phyloP scores from a whole-genome alignment of 2,329 filamentous ascomycete genomes.

The Pezicula carpinea region DNA sequence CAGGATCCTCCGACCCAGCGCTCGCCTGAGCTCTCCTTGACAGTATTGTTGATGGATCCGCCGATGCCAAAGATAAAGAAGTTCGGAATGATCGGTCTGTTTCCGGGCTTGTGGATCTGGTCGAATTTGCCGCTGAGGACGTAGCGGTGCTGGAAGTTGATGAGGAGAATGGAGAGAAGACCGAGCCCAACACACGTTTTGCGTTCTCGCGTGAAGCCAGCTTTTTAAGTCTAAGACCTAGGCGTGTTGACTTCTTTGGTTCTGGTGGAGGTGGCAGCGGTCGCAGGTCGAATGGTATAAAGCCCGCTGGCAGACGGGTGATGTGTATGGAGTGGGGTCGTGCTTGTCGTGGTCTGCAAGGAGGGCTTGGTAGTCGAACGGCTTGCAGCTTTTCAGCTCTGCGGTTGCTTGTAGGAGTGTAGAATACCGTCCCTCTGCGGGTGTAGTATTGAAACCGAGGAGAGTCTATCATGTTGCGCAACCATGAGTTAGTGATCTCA shows the following conservation, averaged over 20 bases:
- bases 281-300: slow-evolving; percentile 32
- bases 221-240: slow-evolving; percentile 33
- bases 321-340: slow-evolving; percentile 54
- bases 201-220: slow-evolving; percentile 40
- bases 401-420: slow-evolving; percentile 16
- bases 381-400: slow-evolving; percentile 10
- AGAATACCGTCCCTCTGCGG: slow-evolving; percentile 23
- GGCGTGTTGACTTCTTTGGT: slow-evolving; percentile 27
- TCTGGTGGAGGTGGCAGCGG: slow-evolving; percentile 22
- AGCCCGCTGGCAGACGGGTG: slow-evolving; percentile 40
- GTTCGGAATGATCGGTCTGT: slow-evolving; percentile 5
- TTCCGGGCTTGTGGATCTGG: slow-evolving; percentile 19
- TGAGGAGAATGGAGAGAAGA: slow-evolving; percentile 22
- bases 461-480: slow-evolving; percentile 25
- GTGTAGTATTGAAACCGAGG: slow-evolving; percentile 18
- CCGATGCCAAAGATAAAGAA: slow-evolving; percentile 15
- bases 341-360: slow-evolving; percentile 45
- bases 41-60: slow-evolving; percentile 17
- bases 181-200: slow-evolving; percentile 29
- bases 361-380: slow-evolving; percentile 30
- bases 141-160: slow-evolving; percentile 11
- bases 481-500: slow-evolving; percentile 14
- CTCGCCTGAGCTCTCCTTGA: slow-evolving; percentile 16
- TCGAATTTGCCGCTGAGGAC: slow-evolving; percentile 16
- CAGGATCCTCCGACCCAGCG: slow-evolving; percentile 4